Base-by-base conservation (phyloP, 164 flowering plant genomes). In the Berberis thunbergii region DNA sequence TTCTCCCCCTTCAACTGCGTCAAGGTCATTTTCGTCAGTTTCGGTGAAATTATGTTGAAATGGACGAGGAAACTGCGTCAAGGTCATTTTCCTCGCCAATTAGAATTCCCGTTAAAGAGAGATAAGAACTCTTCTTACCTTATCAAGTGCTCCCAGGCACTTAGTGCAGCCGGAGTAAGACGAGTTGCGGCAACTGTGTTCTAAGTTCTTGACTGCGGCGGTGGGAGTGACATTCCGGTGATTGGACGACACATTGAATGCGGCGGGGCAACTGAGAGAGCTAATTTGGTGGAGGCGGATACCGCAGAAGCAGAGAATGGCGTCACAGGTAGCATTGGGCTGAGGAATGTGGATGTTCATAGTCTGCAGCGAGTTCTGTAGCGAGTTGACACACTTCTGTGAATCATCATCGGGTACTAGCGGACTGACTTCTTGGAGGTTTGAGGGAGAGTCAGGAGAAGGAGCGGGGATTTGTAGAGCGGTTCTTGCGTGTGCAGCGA, bases 321-420 rank as follows among this genome's bases (percentile, higher is more conserved):
- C 78, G 54, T 95, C 99, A 70, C 97, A 95, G 40, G 80, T 79
- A 2, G 88, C 77, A 65, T 95, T 95, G 2, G 97, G 94, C 78
- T 89, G 94, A 6, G 90, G 84, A 49, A 95, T 75, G 64, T 67
- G 77, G 59, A 95, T 87, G 67, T 83, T 76, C 13, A 90, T 81
- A 55, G 72, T 80, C 75, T 62, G 60, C 45, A 94, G 74, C 62
- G 99, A 86, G 67, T 43, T 77, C 74, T 91, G 94, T 4, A 94
- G 79, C 59, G 97, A 80, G 77, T 83, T 79, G 1, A 95, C 99
- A 64, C 99, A 95, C 66, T 82, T 87, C 83, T 91, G 96, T 40
- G 96, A 91, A 77, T 95, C 99, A 64, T 95, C 99, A 64, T 95
- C 99, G 1, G 99, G 99, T 89, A 85, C 85, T 87, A 87, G 84